A percentile compares a stretch with the other conserved stretches of the same genome.
These are phyloP conservation scores for Yarrowia sp. DNA, from an alignment of 805 yeast genomes.

Conservation along the genomic window DNA sequence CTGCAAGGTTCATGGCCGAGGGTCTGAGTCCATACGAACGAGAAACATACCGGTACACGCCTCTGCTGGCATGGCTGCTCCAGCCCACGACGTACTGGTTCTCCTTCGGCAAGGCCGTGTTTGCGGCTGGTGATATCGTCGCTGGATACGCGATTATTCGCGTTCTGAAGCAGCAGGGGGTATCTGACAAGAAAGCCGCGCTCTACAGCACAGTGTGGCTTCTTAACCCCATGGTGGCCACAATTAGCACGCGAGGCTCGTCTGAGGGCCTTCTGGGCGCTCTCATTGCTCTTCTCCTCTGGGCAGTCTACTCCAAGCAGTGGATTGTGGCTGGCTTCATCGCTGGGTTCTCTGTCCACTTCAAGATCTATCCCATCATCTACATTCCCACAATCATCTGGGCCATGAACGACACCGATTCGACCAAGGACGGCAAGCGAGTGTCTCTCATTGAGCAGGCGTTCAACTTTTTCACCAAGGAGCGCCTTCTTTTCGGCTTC, in stretches of 20 bases:
- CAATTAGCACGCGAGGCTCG: slow-evolving; percentile 90
- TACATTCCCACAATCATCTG: slow-evolving; percentile 72
- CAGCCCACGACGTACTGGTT: slow-evolving; percentile 56
- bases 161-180: slow-evolving; percentile 40
- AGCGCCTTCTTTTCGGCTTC: slow-evolving; percentile 45
- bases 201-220: slow-evolving; percentile 70
- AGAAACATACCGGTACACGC: slow-evolving; percentile 92
- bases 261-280: slow-evolving; percentile 87
- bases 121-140: slow-evolving; percentile 71
- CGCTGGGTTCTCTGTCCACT: slow-evolving; percentile 79
- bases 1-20: slow-evolving; percentile 64
- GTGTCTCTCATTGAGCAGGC: slow-evolving; percentile 36
- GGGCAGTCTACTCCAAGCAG: slow-evolving; percentile 45
- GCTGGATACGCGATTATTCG: slow-evolving; percentile 67
- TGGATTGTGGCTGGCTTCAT: slow-evolving; percentile 46
- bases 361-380: slow-evolving; percentile 88
- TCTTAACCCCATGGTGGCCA: slow-evolving; percentile 90
- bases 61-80: slow-evolving; percentile 79
- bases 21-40: slow-evolving; percentile 67
- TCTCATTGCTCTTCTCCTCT: slow-evolving; percentile 56
- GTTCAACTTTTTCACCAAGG: slow-evolving; percentile 42
- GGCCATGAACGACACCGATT: slow-evolving; percentile 39
- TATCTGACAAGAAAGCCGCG: slow-evolving; percentile 40
- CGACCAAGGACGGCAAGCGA: slow-evolving; percentile 29
- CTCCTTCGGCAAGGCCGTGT: slow-evolving; percentile 75